Conservation (phyloP, 108 stramenopile species). For the Pseudonitzschia multistriata region DNA sequence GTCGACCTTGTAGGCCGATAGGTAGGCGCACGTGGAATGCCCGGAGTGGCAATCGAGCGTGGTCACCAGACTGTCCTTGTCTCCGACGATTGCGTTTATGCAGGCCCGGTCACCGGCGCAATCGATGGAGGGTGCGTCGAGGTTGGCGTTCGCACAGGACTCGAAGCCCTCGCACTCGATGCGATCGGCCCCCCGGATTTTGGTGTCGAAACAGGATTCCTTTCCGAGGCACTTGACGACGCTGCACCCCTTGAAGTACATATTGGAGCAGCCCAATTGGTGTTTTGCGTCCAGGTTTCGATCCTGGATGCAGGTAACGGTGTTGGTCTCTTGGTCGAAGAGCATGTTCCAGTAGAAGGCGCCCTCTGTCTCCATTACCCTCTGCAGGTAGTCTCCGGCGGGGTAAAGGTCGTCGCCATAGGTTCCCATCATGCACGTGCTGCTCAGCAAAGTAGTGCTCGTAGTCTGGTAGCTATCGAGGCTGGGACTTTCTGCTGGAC, state of each 20-base stretch:
- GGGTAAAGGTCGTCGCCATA: background rate
- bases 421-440: too few species aligned
- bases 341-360: background rate
- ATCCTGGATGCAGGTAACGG: background rate
- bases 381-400: background rate
- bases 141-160: background rate
- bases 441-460: too few species aligned
- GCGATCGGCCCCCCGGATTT: background rate
- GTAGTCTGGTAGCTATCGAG: too few species aligned
- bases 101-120: background rate
- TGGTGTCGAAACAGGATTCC: conserved; percentile 1
- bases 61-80: background rate
- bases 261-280: background rate
- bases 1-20: background rate
- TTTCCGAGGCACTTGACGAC: background rate
- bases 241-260: background rate
- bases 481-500: too few species aligned
- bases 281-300: background rate
- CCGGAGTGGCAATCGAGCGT: background rate
- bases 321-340: background rate
- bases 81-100: background rate
- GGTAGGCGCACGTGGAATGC: background rate
- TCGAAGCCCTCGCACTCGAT: background rate
- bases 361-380: background rate
- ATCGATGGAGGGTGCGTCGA: background rate